A percentile compares a stretch with the other conserved stretches of the same genome.
Evolutionary conservation across 2,329 filamentous ascomycete species (phyloP).

Genomic region (Cladorrhinum sp.): DNA sequence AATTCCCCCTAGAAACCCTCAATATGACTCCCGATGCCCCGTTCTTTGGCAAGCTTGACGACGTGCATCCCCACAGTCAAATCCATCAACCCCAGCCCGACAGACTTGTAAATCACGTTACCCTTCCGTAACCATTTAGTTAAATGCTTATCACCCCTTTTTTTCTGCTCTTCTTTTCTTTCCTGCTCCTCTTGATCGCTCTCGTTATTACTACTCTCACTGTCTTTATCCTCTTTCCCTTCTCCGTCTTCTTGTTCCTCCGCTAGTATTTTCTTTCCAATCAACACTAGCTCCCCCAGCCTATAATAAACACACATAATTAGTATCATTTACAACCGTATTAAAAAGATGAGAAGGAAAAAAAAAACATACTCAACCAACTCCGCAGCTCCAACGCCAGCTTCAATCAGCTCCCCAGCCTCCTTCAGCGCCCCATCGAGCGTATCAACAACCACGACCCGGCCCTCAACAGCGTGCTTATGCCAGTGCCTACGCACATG

Average conservation of each 20-base stretch:
- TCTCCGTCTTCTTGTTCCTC: conserved; percentile 39
- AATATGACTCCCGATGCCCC: conserved; percentile 52
- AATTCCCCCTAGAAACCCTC: conserved; percentile 45
- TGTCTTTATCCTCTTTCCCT: conserved; percentile 31
- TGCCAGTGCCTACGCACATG: conserved; percentile 54
- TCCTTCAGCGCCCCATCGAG: conserved; percentile 77
- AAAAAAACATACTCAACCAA: conserved; percentile 66
- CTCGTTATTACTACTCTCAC: conserved; percentile 16
- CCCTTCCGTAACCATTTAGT: conserved; percentile 57
- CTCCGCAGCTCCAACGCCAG: conserved; percentile 67
- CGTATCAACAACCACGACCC: conserved; percentile 60
- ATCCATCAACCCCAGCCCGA: conserved; percentile 66
- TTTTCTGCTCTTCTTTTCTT: no score
- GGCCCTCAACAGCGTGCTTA: conserved; percentile 13
- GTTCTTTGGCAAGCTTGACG: conserved; percentile 53
- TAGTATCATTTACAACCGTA: background rate
- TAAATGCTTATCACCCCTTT: conserved; percentile 38
- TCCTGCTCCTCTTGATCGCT: no score
- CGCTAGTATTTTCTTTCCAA: conserved; percentile 44
- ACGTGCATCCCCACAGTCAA: conserved; percentile 59
- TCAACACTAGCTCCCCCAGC: conserved; percentile 74
- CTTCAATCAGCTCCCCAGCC: conserved; percentile 82
- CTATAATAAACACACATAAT: conserved; percentile 31
- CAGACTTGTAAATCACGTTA: conserved; percentile 67
- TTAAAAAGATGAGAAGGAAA: background rate